Evolutionary conservation across 306 rosid species (phyloP), one percentile per base, ranked within the genome.

Genomic region (Delonix regia): DNA sequence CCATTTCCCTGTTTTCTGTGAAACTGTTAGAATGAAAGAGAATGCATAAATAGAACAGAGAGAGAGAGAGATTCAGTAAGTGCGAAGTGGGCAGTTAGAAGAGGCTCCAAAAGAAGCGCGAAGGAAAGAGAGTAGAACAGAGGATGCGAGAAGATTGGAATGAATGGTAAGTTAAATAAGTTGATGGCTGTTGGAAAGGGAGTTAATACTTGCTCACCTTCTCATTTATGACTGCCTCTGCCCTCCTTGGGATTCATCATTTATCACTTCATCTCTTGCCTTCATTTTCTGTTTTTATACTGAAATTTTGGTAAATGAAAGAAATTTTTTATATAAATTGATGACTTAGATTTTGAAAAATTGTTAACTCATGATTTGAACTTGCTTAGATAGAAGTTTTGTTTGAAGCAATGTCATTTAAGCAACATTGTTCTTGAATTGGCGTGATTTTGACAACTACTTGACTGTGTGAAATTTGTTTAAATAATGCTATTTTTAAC

Each of bases 111-210:
- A 65, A 49, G 55, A 39, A 36, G 70, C 55, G 72, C 42, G 47
- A 44, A 41, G 78, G 67, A 59, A 44, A 42, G 0, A 55, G 67
- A 52, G 16, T 13, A 61, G 42, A 13, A 15, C 28, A 38, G 9
- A 18, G 21, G 24, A 36, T 42, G 34, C 12, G 9, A 62, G 49
- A 51, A 44, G 84, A 79, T 85, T 79, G 84, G 89, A n/a, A n/a
- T n/a, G n/a, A n/a, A 82, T 82, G 48, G 56, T 59, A 36, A 57
- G 79, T 75, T 85, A 48, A 82, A 82, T 76, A 63, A 71, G 73
- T 38, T 0, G 84, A 28, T 80, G 84, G 76, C 36, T 18, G 78
- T 11, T 22, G 53, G 21, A 27, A 5, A 4, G 34, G 48, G n/a
- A 80, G 70, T 76, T 59, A 67, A 73, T 75, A 72, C 68, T 75